Evolutionary conservation across 805 yeast species (phyloP).

Genomic region (Metschnikowia baotianmanensis): DNA sequence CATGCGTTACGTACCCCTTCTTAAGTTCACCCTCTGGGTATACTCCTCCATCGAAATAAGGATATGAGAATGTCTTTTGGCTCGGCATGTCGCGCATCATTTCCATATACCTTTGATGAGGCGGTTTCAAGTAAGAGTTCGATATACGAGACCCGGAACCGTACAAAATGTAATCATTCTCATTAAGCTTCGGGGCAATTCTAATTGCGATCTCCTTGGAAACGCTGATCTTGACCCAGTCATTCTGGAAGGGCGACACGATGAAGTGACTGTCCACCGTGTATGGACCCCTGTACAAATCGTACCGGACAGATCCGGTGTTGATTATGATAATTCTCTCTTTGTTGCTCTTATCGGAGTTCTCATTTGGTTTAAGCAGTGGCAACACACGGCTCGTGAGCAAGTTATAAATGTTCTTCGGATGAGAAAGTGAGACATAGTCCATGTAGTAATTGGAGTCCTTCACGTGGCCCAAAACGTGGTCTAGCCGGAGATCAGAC

Average conservation of each 20-base stretch:
- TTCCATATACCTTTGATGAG: constrained; percentile 12
- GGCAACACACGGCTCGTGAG: constrained; percentile 58
- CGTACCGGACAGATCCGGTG: constrained; percentile 87
- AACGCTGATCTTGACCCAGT: constrained; percentile 67
- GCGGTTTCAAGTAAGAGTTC: constrained; percentile 11
- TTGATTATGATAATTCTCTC: constrained; percentile 60
- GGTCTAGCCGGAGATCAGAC: constrained; percentile 49
- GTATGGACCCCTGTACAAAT: constrained; percentile 78
- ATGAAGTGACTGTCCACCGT: constrained; percentile 77
- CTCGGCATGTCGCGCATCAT: neutral
- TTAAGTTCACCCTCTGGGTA: constrained; percentile 25
- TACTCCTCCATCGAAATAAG: constrained; percentile 6
- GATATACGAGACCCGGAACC: neutral
- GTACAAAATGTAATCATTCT: constrained; percentile 43
- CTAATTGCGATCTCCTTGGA: constrained; percentile 56
- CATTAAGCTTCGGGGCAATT: constrained; percentile 57
- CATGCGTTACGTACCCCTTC: constrained; percentile 78
- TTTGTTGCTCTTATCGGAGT: constrained; percentile 7
- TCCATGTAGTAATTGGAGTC: constrained; percentile 58
- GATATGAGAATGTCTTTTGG: constrained; percentile 7
- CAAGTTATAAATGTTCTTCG: constrained; percentile 55
- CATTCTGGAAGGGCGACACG: constrained; percentile 80
- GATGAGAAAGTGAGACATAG: constrained; percentile 53
- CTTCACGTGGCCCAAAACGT: constrained; percentile 64
- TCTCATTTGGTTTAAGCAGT: constrained; percentile 30